Evolutionary conservation across 768 basidiomycete genomes (phyloP).

Genomic region (Auriscalpium orientale): DNA sequence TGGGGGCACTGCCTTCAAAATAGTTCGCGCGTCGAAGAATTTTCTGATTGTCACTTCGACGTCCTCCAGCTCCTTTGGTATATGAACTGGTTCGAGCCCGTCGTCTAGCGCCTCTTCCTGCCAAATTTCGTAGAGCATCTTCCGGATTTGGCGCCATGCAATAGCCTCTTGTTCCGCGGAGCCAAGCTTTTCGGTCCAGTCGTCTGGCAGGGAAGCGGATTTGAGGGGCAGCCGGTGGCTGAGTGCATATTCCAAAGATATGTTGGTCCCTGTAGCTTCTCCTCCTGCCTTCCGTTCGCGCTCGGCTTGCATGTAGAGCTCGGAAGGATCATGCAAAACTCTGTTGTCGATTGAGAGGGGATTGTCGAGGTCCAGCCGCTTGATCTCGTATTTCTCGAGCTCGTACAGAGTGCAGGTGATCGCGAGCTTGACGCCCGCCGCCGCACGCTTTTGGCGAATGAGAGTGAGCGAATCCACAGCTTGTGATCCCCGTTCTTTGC

Average conservation of each 20-base stretch:
- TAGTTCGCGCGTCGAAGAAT: neutral
- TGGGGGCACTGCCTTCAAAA: neutral
- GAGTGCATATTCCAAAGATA: neutral
- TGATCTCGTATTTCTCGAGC: neutral
- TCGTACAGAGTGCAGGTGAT: neutral
- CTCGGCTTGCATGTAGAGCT: constrained; percentile 8
- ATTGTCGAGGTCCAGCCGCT: neutral
- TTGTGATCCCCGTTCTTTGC: constrained; percentile 7
- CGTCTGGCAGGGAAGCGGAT: neutral
- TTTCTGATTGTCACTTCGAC: neutral
- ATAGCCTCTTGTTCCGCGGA: constrained; percentile 5
- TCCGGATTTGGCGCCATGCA: constrained; percentile 11
- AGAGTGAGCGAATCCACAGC: neutral
- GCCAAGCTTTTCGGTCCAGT: constrained; percentile 10
- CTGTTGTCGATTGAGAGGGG: neutral
- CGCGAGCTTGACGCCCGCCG: constrained; percentile 6
- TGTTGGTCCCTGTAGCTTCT: neutral
- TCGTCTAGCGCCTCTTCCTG: constrained; percentile 12
- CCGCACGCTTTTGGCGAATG: constrained; percentile 9
- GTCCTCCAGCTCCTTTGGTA: constrained; percentile 9
- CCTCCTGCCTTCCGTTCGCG: neutral
- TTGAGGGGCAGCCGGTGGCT: neutral
- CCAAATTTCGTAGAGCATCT: constrained; percentile 12
- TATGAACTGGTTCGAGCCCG: constrained; percentile 1
- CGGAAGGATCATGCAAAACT: constrained; percentile 2